Percentiles rank a stretch among this genome's conserved stretches.
Evolutionary conservation across 257 asterid species (phyloP).

Genomic region (Vinca minor): DNA sequence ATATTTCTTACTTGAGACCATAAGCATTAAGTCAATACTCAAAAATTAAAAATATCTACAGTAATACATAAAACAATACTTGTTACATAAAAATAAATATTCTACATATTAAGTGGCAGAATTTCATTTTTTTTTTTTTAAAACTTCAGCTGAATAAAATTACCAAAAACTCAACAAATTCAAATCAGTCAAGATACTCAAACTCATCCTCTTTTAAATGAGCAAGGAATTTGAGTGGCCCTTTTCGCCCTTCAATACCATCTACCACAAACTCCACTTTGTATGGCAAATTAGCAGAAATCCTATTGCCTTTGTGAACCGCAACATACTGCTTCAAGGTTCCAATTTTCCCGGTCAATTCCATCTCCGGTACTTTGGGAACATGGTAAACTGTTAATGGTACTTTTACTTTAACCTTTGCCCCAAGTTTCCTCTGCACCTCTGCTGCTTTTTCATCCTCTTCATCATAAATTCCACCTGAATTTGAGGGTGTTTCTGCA

Average conservation of each 20-base stretch:
- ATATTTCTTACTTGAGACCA: not conserved
- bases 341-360: slow-evolving; percentile 52
- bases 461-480: slow-evolving; percentile 17
- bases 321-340: slow-evolving; percentile 75
- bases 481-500: slow-evolving; percentile 16
- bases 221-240: slow-evolving; percentile 59
- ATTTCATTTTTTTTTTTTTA: slow-evolving; percentile 14
- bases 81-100: not conserved
- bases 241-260: slow-evolving; percentile 43
- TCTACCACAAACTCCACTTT: slow-evolving; percentile 66
- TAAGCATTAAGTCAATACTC: not conserved
- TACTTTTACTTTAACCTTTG: slow-evolving; percentile 57
- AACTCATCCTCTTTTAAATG: slow-evolving; percentile 93
- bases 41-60: not conserved
- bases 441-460: slow-evolving; percentile 26
- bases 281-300: slow-evolving; percentile 82
- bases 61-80: not conserved
- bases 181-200: slow-evolving; percentile 69
- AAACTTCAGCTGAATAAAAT: slow-evolving; percentile 1
- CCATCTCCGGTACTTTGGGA: slow-evolving; percentile 66
- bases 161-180: slow-evolving; percentile 4
- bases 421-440: slow-evolving; percentile 32
- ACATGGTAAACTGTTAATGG: slow-evolving; percentile 80
- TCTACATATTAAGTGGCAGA: slow-evolving; percentile 12
- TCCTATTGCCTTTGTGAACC: slow-evolving; percentile 55